A percentile compares a stretch with the other conserved stretches of the same genome.
Evolutionary conservation across 768 basidiomycete species (phyloP).

Genomic region (Leccinum sublutescens): DNA sequence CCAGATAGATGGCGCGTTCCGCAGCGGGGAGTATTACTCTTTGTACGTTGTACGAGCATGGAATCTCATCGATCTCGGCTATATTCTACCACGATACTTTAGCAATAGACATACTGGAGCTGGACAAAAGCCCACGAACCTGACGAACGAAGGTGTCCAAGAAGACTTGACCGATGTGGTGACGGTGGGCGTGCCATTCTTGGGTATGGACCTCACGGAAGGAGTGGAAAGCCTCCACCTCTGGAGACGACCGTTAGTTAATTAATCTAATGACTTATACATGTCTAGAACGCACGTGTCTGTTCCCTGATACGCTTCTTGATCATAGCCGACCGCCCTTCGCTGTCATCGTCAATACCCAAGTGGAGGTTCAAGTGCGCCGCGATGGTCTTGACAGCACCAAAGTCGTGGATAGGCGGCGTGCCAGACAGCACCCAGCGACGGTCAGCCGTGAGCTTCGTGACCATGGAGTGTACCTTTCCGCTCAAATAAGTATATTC

Average conservation of each 20-base stretch:
- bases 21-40: conserved; percentile 81
- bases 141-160: conserved; percentile 81
- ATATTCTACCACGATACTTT: conserved; percentile 59
- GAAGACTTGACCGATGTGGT: conserved; percentile 79
- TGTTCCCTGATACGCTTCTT: conserved; percentile 83
- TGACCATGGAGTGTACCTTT: conserved; percentile 74
- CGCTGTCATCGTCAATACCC: conserved; percentile 86
- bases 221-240: conserved; percentile 91
- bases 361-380: conserved; percentile 88
- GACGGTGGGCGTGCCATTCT: conserved; percentile 90
- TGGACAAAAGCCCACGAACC: conserved; percentile 40
- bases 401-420: conserved; percentile 89
- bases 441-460: conserved; percentile 69
- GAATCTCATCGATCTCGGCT: conserved; percentile 96
- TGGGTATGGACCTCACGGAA: conserved; percentile 92
- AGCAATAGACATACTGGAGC: conserved; percentile 9
- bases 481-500: conserved; percentile 93
- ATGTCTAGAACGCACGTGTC: conserved; percentile 55
- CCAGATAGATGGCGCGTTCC: conserved; percentile 91
- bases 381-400: conserved; percentile 85
- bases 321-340: conserved; percentile 69
- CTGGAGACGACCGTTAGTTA: conserved; percentile 39
- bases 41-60: conserved; percentile 63
- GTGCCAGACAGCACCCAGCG: conserved; percentile 98
- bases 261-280: conserved; percentile 1